Evolutionary conservation across 345 rosid species (phyloP), one percentile per base, ranked within the genome.

Genomic region (Linum tenue): DNA sequence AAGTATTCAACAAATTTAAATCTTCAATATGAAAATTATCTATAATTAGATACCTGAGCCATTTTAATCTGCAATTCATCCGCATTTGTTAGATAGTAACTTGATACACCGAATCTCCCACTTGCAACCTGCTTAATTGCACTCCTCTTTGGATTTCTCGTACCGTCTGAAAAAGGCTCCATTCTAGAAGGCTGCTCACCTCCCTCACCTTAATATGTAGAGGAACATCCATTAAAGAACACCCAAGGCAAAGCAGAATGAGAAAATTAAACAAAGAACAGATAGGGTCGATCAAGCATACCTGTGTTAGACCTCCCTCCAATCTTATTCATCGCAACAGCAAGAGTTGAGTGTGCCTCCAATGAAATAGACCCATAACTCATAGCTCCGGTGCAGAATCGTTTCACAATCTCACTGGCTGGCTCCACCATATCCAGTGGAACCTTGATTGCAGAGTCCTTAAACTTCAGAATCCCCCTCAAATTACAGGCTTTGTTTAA

Each of bases 261-360:
- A 57, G 10, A 9, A 17, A 31, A 57, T 5, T n/a, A 17, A 57
- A 17, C 11, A 4, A 5, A 5, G 38, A 37, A 38, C 5, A 35
- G n/a, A 1, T 15, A 65, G 15, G 35, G 43, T 7, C 2, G 2
- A 44, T 35, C 9, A 64, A 22, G 68, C 55, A 56, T 82, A 91
- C 99, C 99, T 71, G 99, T 95, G 63, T 95, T 95, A 22, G 99
- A 95, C 77, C 91, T 95, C 61, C 97, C 99, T 68, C 99, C 98
- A 72, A 95, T 73, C 64, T 67, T 82, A 73, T 95, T 95, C 99
- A 95, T 95, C 39, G 99, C 99, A 17, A 84, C 76, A 41, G 99
- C 99, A 66, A 95, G 77, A 0, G 98, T 81, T 6, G 86, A 14
- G 66, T 95, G 99, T 10, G 99, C 99, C 83, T 95, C 99, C 69